Percentiles rank a stretch among this genome's conserved stretches.
Evolutionary conservation across 2,329 filamentous ascomycete genomes (phyloP).

Genomic region (Aureobasidium sp.): DNA sequence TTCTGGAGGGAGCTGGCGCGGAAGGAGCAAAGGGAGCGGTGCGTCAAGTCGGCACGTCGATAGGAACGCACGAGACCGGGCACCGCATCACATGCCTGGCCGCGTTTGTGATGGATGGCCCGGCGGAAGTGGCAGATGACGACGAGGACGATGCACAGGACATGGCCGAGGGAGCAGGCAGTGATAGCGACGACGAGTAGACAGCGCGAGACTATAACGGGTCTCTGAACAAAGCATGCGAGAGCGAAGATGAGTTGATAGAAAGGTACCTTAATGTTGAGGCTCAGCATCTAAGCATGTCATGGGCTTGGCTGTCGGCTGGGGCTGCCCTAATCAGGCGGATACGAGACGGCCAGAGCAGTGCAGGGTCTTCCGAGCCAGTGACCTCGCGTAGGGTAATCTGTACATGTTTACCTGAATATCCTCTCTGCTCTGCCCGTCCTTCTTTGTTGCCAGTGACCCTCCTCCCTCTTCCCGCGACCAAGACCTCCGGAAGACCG

Average conservation of each 20-base stretch:
- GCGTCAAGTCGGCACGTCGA: conserved; percentile 54
- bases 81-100: conserved; percentile 85
- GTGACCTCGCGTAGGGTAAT: conserved; percentile 8
- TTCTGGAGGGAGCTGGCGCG: neutral
- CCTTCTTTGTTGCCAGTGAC: neutral
- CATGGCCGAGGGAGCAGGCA: conserved; percentile 4
- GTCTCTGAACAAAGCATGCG: neutral
- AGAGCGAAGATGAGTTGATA: neutral
- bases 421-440: neutral
- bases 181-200: conserved; percentile 16
- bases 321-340: neutral
- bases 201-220: neutral
- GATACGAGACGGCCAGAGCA: neutral
- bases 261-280: neutral
- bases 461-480: neutral
- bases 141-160: neutral
- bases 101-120: conserved; percentile 66
- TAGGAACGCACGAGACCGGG: conserved; percentile 76
- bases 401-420: conserved; percentile 5
- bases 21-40: conserved; percentile 17
- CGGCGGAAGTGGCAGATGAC: conserved; percentile 9
- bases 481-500: too few relatives aligned
- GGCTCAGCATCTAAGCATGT: neutral
- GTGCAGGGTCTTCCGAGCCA: conserved; percentile 4
- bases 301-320: neutral